phyloP scores from a whole-genome alignment of 176 grass and related monocot genomes.

The Phragmites australis region DNA sequence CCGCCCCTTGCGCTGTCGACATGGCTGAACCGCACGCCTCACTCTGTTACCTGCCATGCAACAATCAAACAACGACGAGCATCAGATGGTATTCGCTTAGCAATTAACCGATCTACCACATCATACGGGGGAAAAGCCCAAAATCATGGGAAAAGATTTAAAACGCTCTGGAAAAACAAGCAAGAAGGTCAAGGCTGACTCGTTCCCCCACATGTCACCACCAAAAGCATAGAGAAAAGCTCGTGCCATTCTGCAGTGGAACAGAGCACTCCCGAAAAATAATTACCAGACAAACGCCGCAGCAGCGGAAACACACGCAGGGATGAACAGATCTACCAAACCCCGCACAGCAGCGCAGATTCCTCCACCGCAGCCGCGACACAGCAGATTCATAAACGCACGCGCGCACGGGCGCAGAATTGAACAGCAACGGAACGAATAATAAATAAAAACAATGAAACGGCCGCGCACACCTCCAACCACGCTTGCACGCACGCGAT shows the following conservation, averaged over 20 bases:
- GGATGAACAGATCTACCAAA: constrained; percentile 61
- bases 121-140: neutral
- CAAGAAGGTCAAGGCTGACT: constrained; percentile 38
- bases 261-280: constrained; percentile 28
- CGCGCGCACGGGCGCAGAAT: constrained; percentile 27
- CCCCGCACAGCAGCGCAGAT: constrained; percentile 37
- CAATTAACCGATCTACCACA: constrained; percentile 1
- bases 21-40: constrained; percentile 46
- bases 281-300: neutral
- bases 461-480: constrained; percentile 18
- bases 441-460: constrained; percentile 24
- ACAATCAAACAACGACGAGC: constrained; percentile 33
- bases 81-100: constrained; percentile 21
- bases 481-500: constrained; percentile 22
- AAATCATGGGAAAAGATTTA: constrained; percentile 10
- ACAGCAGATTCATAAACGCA: constrained; percentile 31
- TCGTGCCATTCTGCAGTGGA: constrained; percentile 22
- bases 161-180: constrained; percentile 13
- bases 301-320: neutral
- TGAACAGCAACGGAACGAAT: constrained; percentile 30
- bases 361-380: constrained; percentile 19
- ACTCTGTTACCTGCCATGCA: constrained; percentile 31
- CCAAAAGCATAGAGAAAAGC: constrained; percentile 38
- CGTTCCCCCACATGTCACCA: constrained; percentile 39
- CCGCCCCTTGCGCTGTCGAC: constrained; percentile 68